Evolutionary conservation across 257 asterid species (phyloP).

Genomic region (Vinca minor): DNA sequence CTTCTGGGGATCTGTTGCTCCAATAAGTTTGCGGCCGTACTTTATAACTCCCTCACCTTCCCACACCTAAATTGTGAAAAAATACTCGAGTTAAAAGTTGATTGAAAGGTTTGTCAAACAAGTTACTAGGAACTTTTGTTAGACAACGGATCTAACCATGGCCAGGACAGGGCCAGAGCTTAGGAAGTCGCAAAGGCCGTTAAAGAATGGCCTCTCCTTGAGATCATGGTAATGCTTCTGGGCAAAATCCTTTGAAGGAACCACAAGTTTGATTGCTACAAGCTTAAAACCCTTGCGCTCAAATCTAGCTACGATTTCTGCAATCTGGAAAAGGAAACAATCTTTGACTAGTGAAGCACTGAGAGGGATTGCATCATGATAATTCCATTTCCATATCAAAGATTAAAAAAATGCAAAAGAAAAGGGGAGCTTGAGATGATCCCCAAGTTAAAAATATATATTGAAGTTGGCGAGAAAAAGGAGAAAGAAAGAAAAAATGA

Average conservation of each 20-base stretch:
- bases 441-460: not conserved
- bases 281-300: slow-evolving; percentile 95
- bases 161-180: slow-evolving; percentile 99
- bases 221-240: slow-evolving; percentile 91
- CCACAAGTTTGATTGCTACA: slow-evolving; percentile 68
- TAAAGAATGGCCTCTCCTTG: slow-evolving; percentile 84
- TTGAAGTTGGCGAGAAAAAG: not conserved
- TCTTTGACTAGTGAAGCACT: slow-evolving; percentile 14
- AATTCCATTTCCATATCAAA: not conserved
- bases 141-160: slow-evolving; percentile 49
- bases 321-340: slow-evolving; percentile 43
- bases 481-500: not conserved
- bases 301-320: slow-evolving; percentile 85
- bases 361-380: not conserved
- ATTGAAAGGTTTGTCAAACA: not conserved
- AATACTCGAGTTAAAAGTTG: not conserved
- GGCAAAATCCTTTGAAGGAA: slow-evolving; percentile 90
- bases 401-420: not conserved
- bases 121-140: slow-evolving; percentile 9
- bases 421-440: not conserved
- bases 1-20: slow-evolving; percentile 99
- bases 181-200: slow-evolving; percentile 89
- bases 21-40: slow-evolving; percentile 91
- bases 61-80: slow-evolving; percentile 63
- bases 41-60: slow-evolving; percentile 98